Evolutionary conservation across 257 asterid genomes (phyloP), one percentile per base, ranked within the genome.

Genomic region (Primulina huaijiensis): DNA sequence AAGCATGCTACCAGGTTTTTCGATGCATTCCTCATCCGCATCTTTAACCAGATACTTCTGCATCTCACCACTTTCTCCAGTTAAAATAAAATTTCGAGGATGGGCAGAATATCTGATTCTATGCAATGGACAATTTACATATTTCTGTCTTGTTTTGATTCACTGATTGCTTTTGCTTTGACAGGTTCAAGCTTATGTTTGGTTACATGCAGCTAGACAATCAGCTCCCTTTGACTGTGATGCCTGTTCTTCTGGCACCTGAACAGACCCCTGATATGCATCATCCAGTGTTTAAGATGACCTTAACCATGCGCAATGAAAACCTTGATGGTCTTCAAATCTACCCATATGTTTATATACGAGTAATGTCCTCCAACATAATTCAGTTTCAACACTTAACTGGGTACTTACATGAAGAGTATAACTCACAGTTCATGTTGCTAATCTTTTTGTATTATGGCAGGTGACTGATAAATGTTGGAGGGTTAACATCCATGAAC

Each of bases 221-320:
- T 81, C 99, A 93, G 83, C 95, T 93, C 35, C 96, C 97, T 69
- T 85, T 93, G 80, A 81, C 99, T 38, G 76, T 82, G 74, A 89
- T 93, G 97, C 99, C 99, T 11, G 96, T 93, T 55, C 83, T 93
- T 74, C 86, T 93, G 73, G 99, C 95, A 69, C 99, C 99, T 64
- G 96, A 93, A 73, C 94, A 85, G 69, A 72, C 79, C 58, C 83
- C 88, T 69, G 97, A 90, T 81, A 79, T 82, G 75, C 83, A 85
- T 61, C 89, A 89, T 85, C 96, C 97, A 55, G 99, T 90, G 67
- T 85, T 93, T 79, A 93, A 93, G 82, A 90, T 93, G 96, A 89
- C 99, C 56, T 60, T 93, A 69, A 93, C 96, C 10, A 72, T 76
- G 65, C 85, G 90, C 81, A 93, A 93, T 77, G 90, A 85, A 74